Percentiles rank a stretch among this genome's conserved stretches.
These are phyloP conservation scores for Ophiostoma tasmaniense DNA, from an alignment of 2,329 filamentous ascomycete genomes.

Conservation along the genomic window DNA sequence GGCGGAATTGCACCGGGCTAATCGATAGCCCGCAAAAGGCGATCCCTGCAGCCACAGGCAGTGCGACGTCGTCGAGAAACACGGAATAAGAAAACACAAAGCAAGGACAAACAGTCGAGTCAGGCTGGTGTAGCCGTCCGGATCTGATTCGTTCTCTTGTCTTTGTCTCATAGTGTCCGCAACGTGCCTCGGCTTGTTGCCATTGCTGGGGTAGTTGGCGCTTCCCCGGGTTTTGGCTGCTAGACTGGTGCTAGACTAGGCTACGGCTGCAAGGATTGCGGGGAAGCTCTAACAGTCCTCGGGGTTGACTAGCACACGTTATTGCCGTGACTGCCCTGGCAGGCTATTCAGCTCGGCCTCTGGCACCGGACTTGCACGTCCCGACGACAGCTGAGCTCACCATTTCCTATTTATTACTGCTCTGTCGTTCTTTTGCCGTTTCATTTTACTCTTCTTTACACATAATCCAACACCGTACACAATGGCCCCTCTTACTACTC, in stretches of 20 bases:
- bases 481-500: conserved; percentile 53
- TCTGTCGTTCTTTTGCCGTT: neutral
- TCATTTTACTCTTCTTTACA: neutral
- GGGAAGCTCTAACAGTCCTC: neutral
- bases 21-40: neutral
- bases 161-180: neutral
- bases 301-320: neutral
- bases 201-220: neutral
- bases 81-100: neutral
- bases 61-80: neutral
- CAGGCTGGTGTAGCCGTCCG: neutral
- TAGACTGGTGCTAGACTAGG: neutral
- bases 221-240: neutral
- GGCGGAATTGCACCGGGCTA: neutral
- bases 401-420: neutral
- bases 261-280: neutral
- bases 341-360: neutral
- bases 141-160: neutral
- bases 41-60: neutral
- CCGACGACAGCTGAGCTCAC: neutral
- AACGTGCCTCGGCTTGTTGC: neutral
- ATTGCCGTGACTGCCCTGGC: neutral
- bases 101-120: neutral
- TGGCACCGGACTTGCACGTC: neutral
- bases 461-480: neutral